Evolutionary conservation across 2,329 filamentous ascomycete genomes (phyloP), one percentile per base, ranked within the genome.

Genomic region (Cercospora beticola): DNA sequence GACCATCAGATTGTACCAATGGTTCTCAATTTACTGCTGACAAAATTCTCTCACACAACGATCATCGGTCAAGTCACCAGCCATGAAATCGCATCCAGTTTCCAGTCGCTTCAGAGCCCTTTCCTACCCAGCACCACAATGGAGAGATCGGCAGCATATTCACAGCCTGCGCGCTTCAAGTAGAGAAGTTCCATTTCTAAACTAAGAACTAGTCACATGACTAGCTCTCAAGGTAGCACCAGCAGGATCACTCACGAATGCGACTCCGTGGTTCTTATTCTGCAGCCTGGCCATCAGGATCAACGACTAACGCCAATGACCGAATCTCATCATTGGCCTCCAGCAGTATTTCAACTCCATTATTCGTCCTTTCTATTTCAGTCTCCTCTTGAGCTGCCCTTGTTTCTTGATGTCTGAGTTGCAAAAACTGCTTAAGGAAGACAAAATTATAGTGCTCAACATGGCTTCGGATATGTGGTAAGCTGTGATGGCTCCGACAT

Each of bases 381-480:
- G 26, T 62, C 18, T 10, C 23, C 33, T 28, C n/a, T 18, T 21
- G 3, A 49, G 5, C 23, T 28, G 36, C 16, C 36, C 7, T n/a
- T n/a, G 49, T 56, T 9, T 26, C 3, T 14, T 56, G 8, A 28
- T 56, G 49, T n/a, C 23, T 3, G 12, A 28, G 2, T 28, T 9
- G 3, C 23, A 30, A 16, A 28, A 2, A 8, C 7, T 56, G 12
- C 49, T 56, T 10, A 56, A 7, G 16, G 23, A 30, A 26, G 12
- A 28, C 49, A 7, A 23, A 9, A 56, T 30, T 7, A 9, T 1
- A 8, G 23, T n/a, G 23, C 0, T n/a, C 12, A 30, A 56, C 5
- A 56, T 56, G 65, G 60, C 54, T 21, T 63, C 65, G 5, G 59
- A 67, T 46, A 40, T 63, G 33, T 63, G 65, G 49, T 64, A 59